phyloP scores from a whole-genome alignment of 2,329 filamentous ascomycete genomes.

The Phyllosticta citribraziliensis region DNA sequence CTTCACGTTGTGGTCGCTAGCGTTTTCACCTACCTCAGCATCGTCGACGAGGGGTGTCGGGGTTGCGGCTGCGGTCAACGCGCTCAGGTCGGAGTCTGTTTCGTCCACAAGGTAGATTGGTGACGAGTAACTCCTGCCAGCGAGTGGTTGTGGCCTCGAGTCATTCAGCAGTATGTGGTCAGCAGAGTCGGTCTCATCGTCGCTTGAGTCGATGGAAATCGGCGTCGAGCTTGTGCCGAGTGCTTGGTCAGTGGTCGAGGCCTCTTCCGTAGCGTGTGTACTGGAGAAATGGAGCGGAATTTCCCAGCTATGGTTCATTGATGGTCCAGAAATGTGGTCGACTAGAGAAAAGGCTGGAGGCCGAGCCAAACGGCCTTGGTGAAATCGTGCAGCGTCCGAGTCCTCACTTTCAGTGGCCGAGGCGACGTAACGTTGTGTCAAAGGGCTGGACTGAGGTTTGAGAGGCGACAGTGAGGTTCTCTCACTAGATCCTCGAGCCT shows the following conservation, averaged over 20 bases:
- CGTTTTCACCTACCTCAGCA: not conserved
- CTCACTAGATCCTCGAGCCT: constrained; percentile 8
- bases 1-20: not conserved
- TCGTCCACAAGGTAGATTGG: not conserved
- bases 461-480: not conserved
- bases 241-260: too few species aligned
- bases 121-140: not conserved
- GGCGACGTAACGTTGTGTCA: not conserved
- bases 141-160: not conserved
- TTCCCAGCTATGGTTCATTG: too few species aligned
- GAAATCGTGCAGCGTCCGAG: not conserved
- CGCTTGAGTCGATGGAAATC: not conserved
- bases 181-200: not conserved
- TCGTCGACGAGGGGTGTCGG: not conserved
- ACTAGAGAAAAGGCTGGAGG: not conserved
- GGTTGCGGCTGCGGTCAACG: not conserved
- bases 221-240: too few species aligned
- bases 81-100: not conserved
- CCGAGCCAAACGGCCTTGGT: not conserved
- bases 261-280: too few species aligned
- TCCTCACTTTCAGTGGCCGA: not conserved
- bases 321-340: not conserved
- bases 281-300: too few species aligned
- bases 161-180: not conserved
- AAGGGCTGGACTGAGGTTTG: not conserved